A percentile compares a stretch with the other conserved stretches of the same genome.
These are phyloP conservation scores for Hypoxylon lienhwacheense DNA, from an alignment of 495 filamentous ascomycete genomes.

Conservation along the genomic window DNA sequence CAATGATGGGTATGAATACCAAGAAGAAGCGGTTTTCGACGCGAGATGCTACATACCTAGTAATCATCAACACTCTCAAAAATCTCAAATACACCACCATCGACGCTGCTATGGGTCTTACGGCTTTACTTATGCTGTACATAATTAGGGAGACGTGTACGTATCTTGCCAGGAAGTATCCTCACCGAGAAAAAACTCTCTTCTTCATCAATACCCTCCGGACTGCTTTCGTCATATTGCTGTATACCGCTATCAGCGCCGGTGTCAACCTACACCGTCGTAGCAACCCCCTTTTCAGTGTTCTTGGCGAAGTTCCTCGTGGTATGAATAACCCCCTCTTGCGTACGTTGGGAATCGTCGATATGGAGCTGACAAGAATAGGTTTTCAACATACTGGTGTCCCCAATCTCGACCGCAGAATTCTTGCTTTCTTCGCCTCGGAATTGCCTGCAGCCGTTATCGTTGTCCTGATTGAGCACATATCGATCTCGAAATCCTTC, in stretches of 20 bases:
- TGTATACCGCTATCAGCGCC: slow-evolving; percentile 49
- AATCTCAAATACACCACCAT: slow-evolving; percentile 48
- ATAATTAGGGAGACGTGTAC: slow-evolving; percentile 50
- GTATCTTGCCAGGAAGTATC: slow-evolving; percentile 47
- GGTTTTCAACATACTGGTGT: slow-evolving; percentile 50
- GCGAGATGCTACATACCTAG: slow-evolving; percentile 50
- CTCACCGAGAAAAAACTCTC: slow-evolving; percentile 42
- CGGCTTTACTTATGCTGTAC: slow-evolving; percentile 53
- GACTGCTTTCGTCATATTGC: slow-evolving; percentile 48
- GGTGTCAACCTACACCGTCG: slow-evolving; percentile 37
- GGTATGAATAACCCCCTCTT: slow-evolving; percentile 36
- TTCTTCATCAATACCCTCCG: slow-evolving; percentile 52
- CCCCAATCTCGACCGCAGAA: slow-evolving; percentile 38
- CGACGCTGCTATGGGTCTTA: slow-evolving; percentile 57
- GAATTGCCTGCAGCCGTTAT: slow-evolving; percentile 48
- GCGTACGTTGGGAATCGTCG: not conserved
- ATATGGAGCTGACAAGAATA: slow-evolving; percentile 17
- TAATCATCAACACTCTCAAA: slow-evolving; percentile 58
- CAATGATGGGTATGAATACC: slow-evolving; percentile 50
- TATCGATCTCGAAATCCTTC: slow-evolving; percentile 58
- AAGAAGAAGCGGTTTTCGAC: slow-evolving; percentile 47
- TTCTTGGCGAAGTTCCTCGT: slow-evolving; percentile 48
- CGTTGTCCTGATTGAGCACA: slow-evolving; percentile 58
- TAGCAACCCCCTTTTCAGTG: slow-evolving; percentile 42
- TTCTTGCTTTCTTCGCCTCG: slow-evolving; percentile 40